These are phyloP conservation scores for Cladosporium sphaerospermum DNA, from an alignment of 2,329 filamentous ascomycete species.

Conservation along the genomic window DNA sequence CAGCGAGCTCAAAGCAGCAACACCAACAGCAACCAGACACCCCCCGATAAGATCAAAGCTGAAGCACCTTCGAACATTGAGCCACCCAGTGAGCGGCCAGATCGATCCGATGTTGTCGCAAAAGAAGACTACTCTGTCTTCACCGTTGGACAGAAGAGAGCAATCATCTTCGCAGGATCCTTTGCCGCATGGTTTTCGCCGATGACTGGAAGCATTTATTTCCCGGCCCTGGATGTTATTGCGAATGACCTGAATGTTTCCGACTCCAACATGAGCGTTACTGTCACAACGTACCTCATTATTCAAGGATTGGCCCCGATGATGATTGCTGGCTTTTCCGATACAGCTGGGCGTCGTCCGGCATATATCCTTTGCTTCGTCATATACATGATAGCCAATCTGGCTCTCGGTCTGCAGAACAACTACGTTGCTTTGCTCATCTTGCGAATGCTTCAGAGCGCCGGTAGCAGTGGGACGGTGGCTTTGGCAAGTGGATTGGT, in stretches of 20 bases:
- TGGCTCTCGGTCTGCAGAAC: slow-evolving; percentile 31
- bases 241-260: slow-evolving; percentile 36
- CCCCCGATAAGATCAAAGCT: not conserved
- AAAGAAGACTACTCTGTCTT: slow-evolving; percentile 27
- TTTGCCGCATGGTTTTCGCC: slow-evolving; percentile 27
- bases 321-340: slow-evolving; percentile 27
- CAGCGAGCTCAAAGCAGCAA: not conserved
- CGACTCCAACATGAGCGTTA: slow-evolving; percentile 42
- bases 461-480: slow-evolving; percentile 62
- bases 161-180: slow-evolving; percentile 25
- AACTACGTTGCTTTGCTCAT: slow-evolving; percentile 46
- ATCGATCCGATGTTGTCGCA: not conserved
- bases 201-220: slow-evolving; percentile 35
- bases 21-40: not conserved
- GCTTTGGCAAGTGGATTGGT: slow-evolving; percentile 66
- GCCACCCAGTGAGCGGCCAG: not conserved
- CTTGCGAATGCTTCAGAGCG: slow-evolving; percentile 57
- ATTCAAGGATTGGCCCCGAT: slow-evolving; percentile 29
- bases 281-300: slow-evolving; percentile 45
- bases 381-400: slow-evolving; percentile 30
- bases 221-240: slow-evolving; percentile 33
- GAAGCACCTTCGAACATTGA: not conserved
- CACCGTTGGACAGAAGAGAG: slow-evolving; percentile 24
- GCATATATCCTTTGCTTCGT: slow-evolving; percentile 28
- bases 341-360: slow-evolving; percentile 28